Conservation (phyloP, 176 grass and related monocot genomes). For the Musa troglodytarum region DNA sequence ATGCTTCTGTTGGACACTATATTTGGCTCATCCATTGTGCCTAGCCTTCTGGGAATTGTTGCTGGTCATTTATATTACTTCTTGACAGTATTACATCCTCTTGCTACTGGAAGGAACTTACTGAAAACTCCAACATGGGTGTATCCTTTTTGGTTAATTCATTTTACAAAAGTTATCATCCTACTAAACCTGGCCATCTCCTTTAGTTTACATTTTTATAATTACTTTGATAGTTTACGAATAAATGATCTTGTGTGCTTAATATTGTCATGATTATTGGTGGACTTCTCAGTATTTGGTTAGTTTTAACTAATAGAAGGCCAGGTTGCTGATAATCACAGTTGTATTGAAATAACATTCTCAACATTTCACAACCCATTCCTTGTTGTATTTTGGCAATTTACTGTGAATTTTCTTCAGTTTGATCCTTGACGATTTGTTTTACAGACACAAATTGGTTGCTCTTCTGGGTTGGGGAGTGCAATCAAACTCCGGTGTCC, state of each 20-base stretch:
- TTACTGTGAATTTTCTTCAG: background rate
- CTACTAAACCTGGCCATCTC: background rate
- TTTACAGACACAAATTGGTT: conserved; percentile 79
- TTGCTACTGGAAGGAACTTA: conserved; percentile 65
- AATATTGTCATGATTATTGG: background rate
- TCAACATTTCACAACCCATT: background rate
- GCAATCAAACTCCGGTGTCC: conserved; percentile 38
- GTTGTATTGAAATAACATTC: background rate
- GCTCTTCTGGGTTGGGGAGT: conserved; percentile 42
- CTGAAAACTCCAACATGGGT: conserved; percentile 88
- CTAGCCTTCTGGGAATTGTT: conserved; percentile 66
- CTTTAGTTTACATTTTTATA: background rate
- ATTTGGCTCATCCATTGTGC: conserved; percentile 60
- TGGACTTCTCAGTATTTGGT: background rate
- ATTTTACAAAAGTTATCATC: conserved; percentile 16
- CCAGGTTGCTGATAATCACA: background rate
- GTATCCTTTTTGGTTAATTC: conserved; percentile 60
- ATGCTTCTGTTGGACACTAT: conserved; percentile 83
- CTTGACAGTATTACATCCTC: conserved; percentile 71
- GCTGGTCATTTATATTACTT: conserved; percentile 93
- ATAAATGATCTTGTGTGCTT: background rate
- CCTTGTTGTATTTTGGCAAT: background rate
- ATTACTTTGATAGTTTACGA: background rate
- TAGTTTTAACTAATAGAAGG: background rate
- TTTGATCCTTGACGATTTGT: conserved; percentile 49